These are phyloP conservation scores for Amaranthus palmeri DNA, from an alignment of 148 eudicot genomes.

Conservation along the genomic window DNA sequence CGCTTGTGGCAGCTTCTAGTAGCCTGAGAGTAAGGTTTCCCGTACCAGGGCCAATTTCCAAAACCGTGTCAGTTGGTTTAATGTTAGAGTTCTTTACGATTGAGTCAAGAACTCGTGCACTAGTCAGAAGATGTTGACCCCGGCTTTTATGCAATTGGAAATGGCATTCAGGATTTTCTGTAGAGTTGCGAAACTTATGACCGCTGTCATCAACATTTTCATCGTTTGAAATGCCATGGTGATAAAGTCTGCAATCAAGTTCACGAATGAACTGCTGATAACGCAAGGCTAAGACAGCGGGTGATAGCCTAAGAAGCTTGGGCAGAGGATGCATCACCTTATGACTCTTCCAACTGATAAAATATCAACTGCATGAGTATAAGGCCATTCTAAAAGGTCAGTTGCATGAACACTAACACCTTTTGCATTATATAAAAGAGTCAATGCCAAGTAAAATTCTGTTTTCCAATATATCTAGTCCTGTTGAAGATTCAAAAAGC, in stretches of 20 bases:
- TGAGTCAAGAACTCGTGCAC: constrained; percentile 65
- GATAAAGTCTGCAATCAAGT: constrained; percentile 18
- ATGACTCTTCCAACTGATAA: constrained; percentile 1
- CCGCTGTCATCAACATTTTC: constrained; percentile 23
- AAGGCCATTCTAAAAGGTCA: background rate
- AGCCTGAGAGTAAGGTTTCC: constrained; percentile 89
- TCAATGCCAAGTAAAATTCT: background rate
- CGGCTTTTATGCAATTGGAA: constrained; percentile 61
- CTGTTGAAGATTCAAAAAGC: too few species aligned
- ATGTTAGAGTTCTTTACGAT: constrained; percentile 60
- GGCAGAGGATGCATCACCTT: constrained; percentile 18
- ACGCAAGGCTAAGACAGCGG: constrained; percentile 9
- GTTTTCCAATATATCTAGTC: too few species aligned
- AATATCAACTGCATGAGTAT: background rate
- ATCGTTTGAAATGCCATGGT: constrained; percentile 9
- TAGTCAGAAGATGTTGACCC: constrained; percentile 90
- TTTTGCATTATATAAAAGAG: background rate
- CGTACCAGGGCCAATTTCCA: constrained; percentile 96
- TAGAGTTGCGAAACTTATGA: constrained; percentile 14
- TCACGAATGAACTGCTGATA: constrained; percentile 18
- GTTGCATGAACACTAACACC: background rate
- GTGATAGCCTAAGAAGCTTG: constrained; percentile 13
- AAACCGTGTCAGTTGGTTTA: constrained; percentile 59
- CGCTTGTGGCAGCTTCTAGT: constrained; percentile 64
- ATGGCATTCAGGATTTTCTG: constrained; percentile 31